phyloP scores from a whole-genome alignment of 2,329 filamentous ascomycete species.

The Peltaster fructicola region DNA sequence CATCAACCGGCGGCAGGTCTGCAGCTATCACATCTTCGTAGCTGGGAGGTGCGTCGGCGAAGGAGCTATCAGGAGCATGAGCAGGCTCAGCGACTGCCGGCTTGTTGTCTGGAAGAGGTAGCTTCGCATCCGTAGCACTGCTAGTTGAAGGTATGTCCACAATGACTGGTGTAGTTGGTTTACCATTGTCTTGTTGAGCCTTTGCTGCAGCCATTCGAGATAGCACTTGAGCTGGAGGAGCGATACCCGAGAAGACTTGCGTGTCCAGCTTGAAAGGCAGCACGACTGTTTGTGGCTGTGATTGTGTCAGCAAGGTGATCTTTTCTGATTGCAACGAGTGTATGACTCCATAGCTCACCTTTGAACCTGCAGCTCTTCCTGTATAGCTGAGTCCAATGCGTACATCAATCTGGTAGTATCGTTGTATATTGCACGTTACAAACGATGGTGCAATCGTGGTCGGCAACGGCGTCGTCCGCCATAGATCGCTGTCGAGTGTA shows the following conservation, averaged over 20 bases:
- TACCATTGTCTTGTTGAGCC: constrained; percentile 3
- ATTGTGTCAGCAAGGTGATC: constrained; percentile 1
- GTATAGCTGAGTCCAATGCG: constrained; percentile 64
- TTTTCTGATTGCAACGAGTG: constrained; percentile 11
- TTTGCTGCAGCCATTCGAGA: constrained; percentile 37
- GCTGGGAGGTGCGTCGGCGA: constrained; percentile 75
- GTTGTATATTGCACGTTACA: constrained; percentile 68
- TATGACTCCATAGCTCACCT: constrained; percentile 23
- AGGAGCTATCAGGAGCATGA: no score
- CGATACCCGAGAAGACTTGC: constrained; percentile 74
- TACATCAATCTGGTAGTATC: constrained; percentile 70
- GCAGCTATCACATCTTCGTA: constrained; percentile 88
- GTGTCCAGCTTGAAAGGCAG: constrained; percentile 65
- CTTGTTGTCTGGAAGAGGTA: constrained; percentile 9
- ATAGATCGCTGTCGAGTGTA: constrained; percentile 42
- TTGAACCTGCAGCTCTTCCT: constrained; percentile 28
- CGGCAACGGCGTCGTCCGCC: constrained; percentile 55
- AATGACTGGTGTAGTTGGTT: constrained; percentile 6
- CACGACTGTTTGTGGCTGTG: constrained; percentile 45
- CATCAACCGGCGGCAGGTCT: constrained; percentile 55
- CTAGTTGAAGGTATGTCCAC: neutral
- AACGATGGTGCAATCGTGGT: constrained; percentile 81
- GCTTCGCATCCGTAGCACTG: constrained; percentile 9
- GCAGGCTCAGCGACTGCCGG: constrained; percentile 5
- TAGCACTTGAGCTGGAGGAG: constrained; percentile 59